Evolutionary conservation across 148 eudicot genomes (phyloP), one percentile per base, ranked within the genome.

Genomic region (Silene uniflora): DNA sequence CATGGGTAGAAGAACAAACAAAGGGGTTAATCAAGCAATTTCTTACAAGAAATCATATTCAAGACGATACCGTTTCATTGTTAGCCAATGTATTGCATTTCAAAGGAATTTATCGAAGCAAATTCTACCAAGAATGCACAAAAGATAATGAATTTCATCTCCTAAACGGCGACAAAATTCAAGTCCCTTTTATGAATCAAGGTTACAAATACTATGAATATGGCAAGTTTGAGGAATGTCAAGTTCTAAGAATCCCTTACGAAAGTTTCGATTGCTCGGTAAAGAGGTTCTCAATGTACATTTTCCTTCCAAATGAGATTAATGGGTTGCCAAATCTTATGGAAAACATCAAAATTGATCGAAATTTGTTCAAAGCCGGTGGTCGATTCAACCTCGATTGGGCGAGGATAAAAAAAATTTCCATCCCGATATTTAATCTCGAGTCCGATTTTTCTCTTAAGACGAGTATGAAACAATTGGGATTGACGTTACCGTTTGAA

Each of bases 41-140:
- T 68, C 1, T 39, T 68, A 52, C 14, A 52, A 16, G 0, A 52
- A 16, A 52, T 0, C 17, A 52, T 4, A 35, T 39, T 27, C 4
- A 3, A 13, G 17, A 52, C 56, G 56, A 52, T 18, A 16, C 17
- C 56, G 59, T 49, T 10, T 39, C 44, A 23, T 10, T 69, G 3
- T 47, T 69, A 19, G 60, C 59, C n/a, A 69, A 69, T 69, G 59
- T 60, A n/a, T 47, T 69, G 22, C 44, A 69, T 47, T 69, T 69
- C 59, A 44, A 69, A 47, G 73, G 73, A 44, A 73, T 52, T 60
- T 73, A 67, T 67, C 2, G 5, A 18, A 1, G 0, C 19, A 1
- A 29, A 10, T 73, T 73, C 11, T 0, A 62, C 16, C 1, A 67
- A 19, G 13, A 10, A 17, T 18, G 1, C 29, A 73, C 76, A 39